Base-by-base conservation (phyloP, 2,329 filamentous ascomycete species). In the Cladosporium sp. region DNA sequence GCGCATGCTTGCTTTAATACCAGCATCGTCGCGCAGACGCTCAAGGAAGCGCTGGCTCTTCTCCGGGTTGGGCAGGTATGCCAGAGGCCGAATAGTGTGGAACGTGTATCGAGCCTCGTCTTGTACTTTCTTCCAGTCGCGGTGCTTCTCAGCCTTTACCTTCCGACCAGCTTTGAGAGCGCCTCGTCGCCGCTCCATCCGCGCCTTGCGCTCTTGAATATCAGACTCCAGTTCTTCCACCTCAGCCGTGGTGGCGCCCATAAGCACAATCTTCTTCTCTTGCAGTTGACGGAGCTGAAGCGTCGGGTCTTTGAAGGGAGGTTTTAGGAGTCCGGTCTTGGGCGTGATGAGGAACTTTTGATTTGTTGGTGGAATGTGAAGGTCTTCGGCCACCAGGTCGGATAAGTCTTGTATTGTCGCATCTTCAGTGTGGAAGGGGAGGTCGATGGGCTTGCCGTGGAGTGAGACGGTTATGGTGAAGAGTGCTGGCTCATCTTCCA, bases 1-100 rank as follows among this genome's bases (percentile, higher is more conserved):
- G 15, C 83, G 80, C 94, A 99, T 99, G 1, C 86, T 83, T 0
- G 87, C 80, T 63, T 87, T 87, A 74, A 99, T 93, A 7, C 94
- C 94, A 0, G 90, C 87, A 72, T 99, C 94, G 61, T 88, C 83
- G 63, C 86, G 86, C 3, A 99, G 80, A 0, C 89, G 84, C 70
- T 88, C 80, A 2, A 99, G 83, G 66, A 93, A 90, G 0, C 81
- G 77, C 4, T 86, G 80, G 11, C 87, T 89, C 55, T 86, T 85
- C 22, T 87, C 82, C 0, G 92, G 88, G 57, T 88, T 82, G 0
- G 92, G 91, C 0, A 97, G 86, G 67, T 93, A 86, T 0, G 84
- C 77, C 0, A 99, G 82, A 0, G 92, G 89, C 1, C 86, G 83
- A 0, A 97, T 79, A 0, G 84, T 84, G 63, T 87, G 82, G 75